phyloP scores from a whole-genome alignment of 495 filamentous ascomycete genomes.

The Neurospora sp. region DNA sequence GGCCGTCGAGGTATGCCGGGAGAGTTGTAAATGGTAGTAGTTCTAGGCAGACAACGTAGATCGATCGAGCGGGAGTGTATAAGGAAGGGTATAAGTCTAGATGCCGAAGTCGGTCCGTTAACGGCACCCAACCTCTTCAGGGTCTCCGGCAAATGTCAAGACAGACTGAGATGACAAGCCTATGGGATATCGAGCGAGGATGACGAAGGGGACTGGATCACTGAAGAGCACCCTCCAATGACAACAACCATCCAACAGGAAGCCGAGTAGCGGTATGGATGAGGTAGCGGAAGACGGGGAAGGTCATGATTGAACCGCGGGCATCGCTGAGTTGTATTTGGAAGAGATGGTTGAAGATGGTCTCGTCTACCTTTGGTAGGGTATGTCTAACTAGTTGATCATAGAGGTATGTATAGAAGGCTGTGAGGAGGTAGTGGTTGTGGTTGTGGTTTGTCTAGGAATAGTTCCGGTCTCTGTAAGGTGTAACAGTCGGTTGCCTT shows the following conservation, averaged over 20 bases:
- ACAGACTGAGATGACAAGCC: not conserved
- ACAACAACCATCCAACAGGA: not conserved
- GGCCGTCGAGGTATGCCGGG: not conserved
- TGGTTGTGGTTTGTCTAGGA: not conserved
- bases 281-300: not conserved
- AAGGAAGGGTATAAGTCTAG: not conserved
- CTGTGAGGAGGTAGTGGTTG: not conserved
- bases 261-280: conserved; percentile 1
- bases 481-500: not conserved
- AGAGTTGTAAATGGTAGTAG: not conserved
- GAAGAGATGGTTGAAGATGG: not conserved
- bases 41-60: not conserved
- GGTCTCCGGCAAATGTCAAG: not conserved
- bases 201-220: not conserved
- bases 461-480: not conserved
- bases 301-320: not conserved
- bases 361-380: not conserved
- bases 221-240: not conserved
- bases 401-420: not conserved
- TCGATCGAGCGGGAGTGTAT: not conserved
- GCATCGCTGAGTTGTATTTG: not conserved
- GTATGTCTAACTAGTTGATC: not conserved
- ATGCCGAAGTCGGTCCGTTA: not conserved
- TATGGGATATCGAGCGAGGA: not conserved
- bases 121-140: not conserved